phyloP scores from a whole-genome alignment of 139 green algal species.

The Chlamydomonas incerta region DNA sequence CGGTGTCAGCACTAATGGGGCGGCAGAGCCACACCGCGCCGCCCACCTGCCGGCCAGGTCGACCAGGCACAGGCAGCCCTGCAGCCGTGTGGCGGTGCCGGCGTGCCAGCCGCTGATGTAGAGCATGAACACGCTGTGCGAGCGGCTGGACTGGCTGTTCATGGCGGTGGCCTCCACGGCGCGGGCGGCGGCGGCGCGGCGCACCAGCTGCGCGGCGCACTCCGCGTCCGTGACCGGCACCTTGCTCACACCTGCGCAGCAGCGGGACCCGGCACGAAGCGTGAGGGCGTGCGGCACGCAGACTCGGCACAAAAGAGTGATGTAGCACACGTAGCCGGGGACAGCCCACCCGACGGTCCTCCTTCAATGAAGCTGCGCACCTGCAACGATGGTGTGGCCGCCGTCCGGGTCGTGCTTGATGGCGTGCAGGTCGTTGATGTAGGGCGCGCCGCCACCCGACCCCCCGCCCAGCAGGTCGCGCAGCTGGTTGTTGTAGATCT shows the following conservation, averaged over 20 bases:
- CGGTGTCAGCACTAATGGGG: too few relatives aligned
- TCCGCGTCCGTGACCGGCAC: conserved; percentile 75
- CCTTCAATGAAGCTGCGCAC: conserved; percentile 40
- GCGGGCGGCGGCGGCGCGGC: conserved; percentile 70
- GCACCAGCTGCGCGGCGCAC: conserved; percentile 74
- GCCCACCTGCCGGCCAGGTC: conserved; percentile 90
- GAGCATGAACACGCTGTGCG: conserved; percentile 96
- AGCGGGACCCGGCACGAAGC: neutral
- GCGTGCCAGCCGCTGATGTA: conserved; percentile 90
- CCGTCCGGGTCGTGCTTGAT: conserved; percentile 88
- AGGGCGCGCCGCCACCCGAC: conserved; percentile 45
- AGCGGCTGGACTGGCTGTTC: conserved; percentile 91
- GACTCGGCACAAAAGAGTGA: neutral
- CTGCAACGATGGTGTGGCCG: conserved; percentile 80
- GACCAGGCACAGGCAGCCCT: conserved; percentile 91
- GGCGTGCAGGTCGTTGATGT: conserved; percentile 75
- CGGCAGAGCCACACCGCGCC: too few relatives aligned
- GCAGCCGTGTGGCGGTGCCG: conserved; percentile 68
- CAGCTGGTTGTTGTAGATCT: conserved; percentile 69
- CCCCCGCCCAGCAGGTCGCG: conserved; percentile 81
- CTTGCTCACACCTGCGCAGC: conserved; percentile 38
- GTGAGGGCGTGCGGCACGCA: too few relatives aligned
- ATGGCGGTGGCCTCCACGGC: conserved; percentile 91
- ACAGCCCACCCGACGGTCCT: too few relatives aligned
- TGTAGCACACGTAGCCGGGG: too few relatives aligned